Conservation (phyloP, 2,329 filamentous ascomycete genomes). For the Monosporascus sp. region DNA sequence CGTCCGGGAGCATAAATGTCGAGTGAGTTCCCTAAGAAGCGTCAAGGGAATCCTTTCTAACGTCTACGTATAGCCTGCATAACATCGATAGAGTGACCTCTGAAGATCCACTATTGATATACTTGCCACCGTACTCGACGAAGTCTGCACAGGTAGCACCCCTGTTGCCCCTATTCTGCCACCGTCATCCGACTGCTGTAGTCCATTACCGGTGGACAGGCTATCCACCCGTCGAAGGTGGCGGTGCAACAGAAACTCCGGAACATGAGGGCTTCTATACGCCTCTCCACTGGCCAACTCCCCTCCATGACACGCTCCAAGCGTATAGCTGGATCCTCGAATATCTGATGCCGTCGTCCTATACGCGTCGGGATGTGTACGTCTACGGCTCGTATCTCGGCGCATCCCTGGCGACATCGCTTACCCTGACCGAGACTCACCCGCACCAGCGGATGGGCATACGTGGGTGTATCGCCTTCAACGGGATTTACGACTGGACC, state of each 20-base stretch:
- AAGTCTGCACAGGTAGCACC: constrained; percentile 16
- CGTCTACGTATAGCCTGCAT: constrained; percentile 36
- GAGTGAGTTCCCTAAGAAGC: constrained; percentile 35
- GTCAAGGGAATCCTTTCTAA: constrained; percentile 10
- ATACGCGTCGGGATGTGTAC: constrained; percentile 35
- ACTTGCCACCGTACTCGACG: constrained; percentile 46
- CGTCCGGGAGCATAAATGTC: constrained; percentile 43
- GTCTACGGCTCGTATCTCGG: constrained; percentile 55
- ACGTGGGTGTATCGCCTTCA: constrained; percentile 49
- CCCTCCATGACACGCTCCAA: constrained; percentile 50
- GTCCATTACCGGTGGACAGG: constrained; percentile 57
- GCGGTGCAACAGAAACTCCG: constrained; percentile 1
- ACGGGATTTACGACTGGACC: constrained; percentile 62
- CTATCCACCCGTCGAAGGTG: constrained; percentile 10
- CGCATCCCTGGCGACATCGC: constrained; percentile 49
- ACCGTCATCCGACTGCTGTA: constrained; percentile 41
- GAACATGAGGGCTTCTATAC: constrained; percentile 3
- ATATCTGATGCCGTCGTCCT: constrained; percentile 34
- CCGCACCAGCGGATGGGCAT: constrained; percentile 39
- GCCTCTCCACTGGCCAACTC: constrained; percentile 46
- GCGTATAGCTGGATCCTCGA: constrained; percentile 49
- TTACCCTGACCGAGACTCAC: constrained; percentile 52
- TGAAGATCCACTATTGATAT: constrained; percentile 44
- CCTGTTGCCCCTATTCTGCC: constrained; percentile 36
- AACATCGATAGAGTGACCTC: constrained; percentile 35